These are phyloP conservation scores for Plectosphaerella plurivora DNA, from an alignment of 2,329 filamentous ascomycete species.

Conservation along the genomic window DNA sequence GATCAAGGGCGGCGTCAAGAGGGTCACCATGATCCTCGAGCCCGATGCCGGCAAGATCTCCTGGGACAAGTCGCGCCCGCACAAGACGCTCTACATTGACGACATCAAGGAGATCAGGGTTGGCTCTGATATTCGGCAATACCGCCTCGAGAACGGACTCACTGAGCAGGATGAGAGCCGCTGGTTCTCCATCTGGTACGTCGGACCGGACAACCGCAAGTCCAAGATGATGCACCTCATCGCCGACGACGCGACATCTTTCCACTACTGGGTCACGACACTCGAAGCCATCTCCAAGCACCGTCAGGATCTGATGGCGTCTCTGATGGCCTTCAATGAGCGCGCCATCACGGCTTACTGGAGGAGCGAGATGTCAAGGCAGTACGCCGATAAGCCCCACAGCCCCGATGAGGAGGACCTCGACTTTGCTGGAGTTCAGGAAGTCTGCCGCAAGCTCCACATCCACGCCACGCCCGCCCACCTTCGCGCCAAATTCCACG, in stretches of 20 bases:
- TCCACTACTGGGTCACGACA: conserved; percentile 77
- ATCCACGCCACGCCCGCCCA: conserved; percentile 81
- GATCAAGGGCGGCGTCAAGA: conserved; percentile 65
- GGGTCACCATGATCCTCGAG: conserved; percentile 69
- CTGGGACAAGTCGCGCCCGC: conserved; percentile 75
- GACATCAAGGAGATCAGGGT: conserved; percentile 89
- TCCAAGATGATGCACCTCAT: conserved; percentile 87
- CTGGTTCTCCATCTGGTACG: conserved; percentile 90
- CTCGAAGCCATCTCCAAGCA: conserved; percentile 81
- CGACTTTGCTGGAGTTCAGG: conserved; percentile 73
- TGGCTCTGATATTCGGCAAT: conserved; percentile 80
- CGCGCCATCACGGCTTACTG: conserved; percentile 80
- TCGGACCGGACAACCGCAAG: conserved; percentile 67
- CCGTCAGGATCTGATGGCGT: conserved; percentile 85
- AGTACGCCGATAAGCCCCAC: conserved; percentile 49
- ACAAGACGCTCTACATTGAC: conserved; percentile 88
- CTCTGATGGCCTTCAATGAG: conserved; percentile 79
- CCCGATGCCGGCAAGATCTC: conserved; percentile 79
- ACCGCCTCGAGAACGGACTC: conserved; percentile 77
- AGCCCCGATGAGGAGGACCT: conserved; percentile 62
- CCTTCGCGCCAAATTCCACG: conserved; percentile 68
- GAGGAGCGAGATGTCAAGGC: conserved; percentile 75
- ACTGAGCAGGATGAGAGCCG: conserved; percentile 61
- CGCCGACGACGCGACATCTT: conserved; percentile 66
- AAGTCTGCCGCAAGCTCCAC: conserved; percentile 82